Evolutionary conservation across 148 eudicot species (phyloP).

Genomic region (Drosera capensis): DNA sequence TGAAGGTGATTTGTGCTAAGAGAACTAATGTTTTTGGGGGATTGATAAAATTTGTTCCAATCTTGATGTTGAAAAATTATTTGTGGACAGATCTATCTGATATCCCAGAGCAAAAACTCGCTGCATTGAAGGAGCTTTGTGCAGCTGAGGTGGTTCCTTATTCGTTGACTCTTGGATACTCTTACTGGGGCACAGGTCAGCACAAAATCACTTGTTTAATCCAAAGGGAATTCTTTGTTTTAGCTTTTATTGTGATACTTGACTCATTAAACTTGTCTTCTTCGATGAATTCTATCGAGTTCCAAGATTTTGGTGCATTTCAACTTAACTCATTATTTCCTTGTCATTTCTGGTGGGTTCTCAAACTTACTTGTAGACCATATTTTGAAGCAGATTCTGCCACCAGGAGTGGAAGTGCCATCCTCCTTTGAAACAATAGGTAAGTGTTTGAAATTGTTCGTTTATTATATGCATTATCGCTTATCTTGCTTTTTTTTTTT

Average conservation of each 20-base stretch:
- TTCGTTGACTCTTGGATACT: conserved; percentile 79
- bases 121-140: conserved; percentile 50
- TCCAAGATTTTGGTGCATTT: not conserved
- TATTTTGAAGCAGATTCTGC: conserved; percentile 86
- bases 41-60: no score
- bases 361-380: conserved; percentile 34
- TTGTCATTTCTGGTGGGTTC: not conserved
- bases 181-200: conserved; percentile 92
- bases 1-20: conserved; percentile 28
- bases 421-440: conserved; percentile 98
- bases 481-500: not conserved
- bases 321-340: not conserved
- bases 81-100: conserved; percentile 62
- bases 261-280: no score
- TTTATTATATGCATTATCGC: not conserved
- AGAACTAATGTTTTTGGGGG: not conserved
- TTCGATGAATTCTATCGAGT: not conserved
- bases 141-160: conserved; percentile 69
- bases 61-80: conserved; percentile 2
- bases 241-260: no score
- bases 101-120: conserved; percentile 57
- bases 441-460: conserved; percentile 31
- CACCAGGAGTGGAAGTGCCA: conserved; percentile 81
- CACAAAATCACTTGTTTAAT: conserved; percentile 5
- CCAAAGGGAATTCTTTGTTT: not conserved